Evolutionary conservation across 306 rosid species (phyloP), one percentile per base, ranked within the genome.

Genomic region (Glycine tomentella): DNA sequence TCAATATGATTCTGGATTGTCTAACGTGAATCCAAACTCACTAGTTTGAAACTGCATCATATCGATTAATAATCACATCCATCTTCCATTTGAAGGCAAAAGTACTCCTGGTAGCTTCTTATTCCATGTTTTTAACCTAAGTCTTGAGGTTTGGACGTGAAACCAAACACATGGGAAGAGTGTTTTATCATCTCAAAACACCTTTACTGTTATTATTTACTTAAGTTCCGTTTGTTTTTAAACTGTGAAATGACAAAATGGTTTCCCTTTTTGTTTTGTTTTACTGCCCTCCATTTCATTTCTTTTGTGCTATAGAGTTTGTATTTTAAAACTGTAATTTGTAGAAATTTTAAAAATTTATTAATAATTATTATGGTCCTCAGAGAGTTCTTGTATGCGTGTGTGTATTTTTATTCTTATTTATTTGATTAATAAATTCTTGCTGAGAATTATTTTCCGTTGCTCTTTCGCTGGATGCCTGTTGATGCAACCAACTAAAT

Each of bases 401-500:
- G 72, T 42, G 20, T 40, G 34, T 74, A 0, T 56, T 31, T 75
- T 36, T 11, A 5, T 31, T 49, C 72, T 52, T 5, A 16, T 42
- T 25, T 72, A 36, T 82, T 44, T 75, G 50, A 65, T 42, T 70
- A 13, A 20, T 58, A 33, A 16, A 10, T 66, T 52, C 56, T 61
- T 68, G 61, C 20, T 15, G 13, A 74, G 50, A 25, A 25, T 25
- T 25, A 25, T 25, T 25, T 25, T 25, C 31, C 31, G 17, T 25
- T 17, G 31, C 45, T 53, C 17, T 50, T n/a, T 77, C 59, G 68
- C 12, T 70, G 69, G 69, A 42, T 56, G 77, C 74, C 53, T 70
- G 67, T 66, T 48, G 58, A 55, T 79, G 69, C 69, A 16, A 74
- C 80, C 77, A 68, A 76, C 17, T 69, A 44, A 73, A 14, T 77